phyloP scores from a whole-genome alignment of 371 early-diverging fungal species.

The Gilbertella persicaria region DNA sequence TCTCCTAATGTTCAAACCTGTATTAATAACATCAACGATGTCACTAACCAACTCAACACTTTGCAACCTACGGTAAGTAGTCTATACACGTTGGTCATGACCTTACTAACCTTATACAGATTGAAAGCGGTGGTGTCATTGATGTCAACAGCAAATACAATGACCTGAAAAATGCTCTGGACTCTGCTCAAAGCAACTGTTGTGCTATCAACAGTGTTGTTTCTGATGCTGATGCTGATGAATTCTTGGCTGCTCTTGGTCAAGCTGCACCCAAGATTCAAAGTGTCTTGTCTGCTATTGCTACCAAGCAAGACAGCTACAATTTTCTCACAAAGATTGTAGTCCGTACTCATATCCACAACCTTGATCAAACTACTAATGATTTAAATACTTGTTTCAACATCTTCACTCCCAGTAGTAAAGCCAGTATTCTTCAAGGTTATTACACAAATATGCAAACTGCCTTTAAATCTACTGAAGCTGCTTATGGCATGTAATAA shows the following conservation, averaged over 20 bases:
- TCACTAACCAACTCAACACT: not conserved
- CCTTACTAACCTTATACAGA: not conserved
- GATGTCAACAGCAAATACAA: not conserved
- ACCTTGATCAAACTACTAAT: not conserved
- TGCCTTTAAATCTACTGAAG: not conserved
- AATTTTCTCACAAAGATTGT: not conserved
- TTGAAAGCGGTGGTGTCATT: not conserved
- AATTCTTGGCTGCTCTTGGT: not conserved
- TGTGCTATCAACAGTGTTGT: conserved; percentile 6
- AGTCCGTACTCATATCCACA: not conserved
- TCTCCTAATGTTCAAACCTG: conserved; percentile 4
- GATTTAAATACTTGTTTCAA: conserved; percentile 4
- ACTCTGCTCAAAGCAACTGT: not conserved
- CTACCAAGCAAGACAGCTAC: not conserved
- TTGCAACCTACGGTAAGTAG: not conserved
- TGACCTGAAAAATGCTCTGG: not conserved
- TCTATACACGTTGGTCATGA: not conserved
- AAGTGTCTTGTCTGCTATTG: not conserved
- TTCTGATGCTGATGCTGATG: conserved; percentile 8
- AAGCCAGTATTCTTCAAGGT: not conserved
- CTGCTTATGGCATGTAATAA: conserved; percentile 5
- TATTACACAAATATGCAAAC: conserved; percentile 1
- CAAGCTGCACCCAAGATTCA: not conserved
- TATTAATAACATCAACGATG: not conserved
- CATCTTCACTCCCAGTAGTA: conserved; percentile 1